Evolutionary conservation across 2,329 filamentous ascomycete genomes (phyloP).

Genomic region (Zasmidium angulare): DNA sequence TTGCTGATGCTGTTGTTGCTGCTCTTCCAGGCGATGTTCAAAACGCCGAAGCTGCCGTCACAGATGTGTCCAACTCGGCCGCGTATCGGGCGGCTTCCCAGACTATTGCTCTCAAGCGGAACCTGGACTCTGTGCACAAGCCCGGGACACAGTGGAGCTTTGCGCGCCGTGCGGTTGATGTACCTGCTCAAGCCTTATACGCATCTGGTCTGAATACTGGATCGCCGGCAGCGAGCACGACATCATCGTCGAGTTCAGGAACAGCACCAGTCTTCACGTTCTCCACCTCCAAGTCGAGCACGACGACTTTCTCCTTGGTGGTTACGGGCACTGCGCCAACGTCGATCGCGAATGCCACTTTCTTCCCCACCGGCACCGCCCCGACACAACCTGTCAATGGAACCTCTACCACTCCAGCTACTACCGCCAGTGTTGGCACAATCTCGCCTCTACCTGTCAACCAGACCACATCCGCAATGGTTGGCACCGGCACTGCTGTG

Average conservation of each 20-base stretch:
- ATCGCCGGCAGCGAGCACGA: too few species aligned
- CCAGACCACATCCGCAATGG: neutral
- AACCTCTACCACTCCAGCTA: neutral
- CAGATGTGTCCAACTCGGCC: neutral
- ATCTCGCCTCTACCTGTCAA: neutral
- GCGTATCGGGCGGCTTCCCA: neutral
- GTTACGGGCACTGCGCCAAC: neutral
- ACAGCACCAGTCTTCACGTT: neutral
- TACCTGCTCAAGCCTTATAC: neutral
- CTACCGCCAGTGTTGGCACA: neutral
- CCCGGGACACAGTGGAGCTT: neutral
- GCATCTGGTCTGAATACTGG: neutral
- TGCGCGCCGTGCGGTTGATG: neutral
- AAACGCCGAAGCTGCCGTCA: neutral
- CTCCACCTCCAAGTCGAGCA: too few species aligned
- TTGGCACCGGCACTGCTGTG: neutral
- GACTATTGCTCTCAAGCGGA: neutral
- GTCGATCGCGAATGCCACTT: neutral
- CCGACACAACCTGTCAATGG: neutral
- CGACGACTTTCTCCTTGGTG: neutral
- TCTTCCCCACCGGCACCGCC: neutral
- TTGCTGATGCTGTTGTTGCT: neutral
- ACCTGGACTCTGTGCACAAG: neutral
- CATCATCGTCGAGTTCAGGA: neutral
- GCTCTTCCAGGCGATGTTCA: neutral